These are phyloP conservation scores for Globisporangium polare DNA, from an alignment of 352 stramenopile species.

Conservation along the genomic window DNA sequence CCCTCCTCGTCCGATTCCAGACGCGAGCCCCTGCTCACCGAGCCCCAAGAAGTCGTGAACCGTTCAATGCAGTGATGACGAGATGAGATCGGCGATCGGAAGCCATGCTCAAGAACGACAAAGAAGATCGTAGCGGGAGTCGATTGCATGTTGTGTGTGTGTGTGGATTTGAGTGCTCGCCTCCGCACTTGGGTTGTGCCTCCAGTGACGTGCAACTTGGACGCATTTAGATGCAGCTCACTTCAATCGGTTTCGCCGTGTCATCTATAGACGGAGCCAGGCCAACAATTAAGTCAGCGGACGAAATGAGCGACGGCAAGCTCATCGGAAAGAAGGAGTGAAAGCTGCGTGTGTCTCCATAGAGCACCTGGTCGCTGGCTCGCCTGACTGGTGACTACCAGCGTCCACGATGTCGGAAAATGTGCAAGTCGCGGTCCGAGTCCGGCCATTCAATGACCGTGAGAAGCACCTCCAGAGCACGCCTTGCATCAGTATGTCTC, in stretches of 20 bases:
- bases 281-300: background rate
- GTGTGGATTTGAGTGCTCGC: too few species aligned
- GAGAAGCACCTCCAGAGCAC: conserved; percentile 72
- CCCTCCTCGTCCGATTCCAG: too few species aligned
- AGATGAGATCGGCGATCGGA: too few species aligned
- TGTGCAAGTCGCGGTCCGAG: conserved; percentile 78
- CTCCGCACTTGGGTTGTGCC: background rate
- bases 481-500: conserved; percentile 56
- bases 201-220: background rate
- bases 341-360: background rate
- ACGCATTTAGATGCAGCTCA: conserved; percentile 1
- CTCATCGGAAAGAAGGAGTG: background rate
- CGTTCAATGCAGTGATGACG: too few species aligned
- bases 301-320: background rate
- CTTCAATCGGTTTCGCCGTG: background rate
- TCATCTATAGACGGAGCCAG: conserved; percentile 1
- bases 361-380: background rate
- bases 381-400: background rate
- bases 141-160: too few species aligned
- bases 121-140: too few species aligned
- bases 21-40: too few species aligned
- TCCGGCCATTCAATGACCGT: conserved; percentile 80
- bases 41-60: background rate
- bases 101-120: too few species aligned
- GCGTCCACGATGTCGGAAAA: conserved; percentile 68